Evolutionary conservation across 441 rosid genomes (phyloP).

Genomic region (Daphne laureola): DNA sequence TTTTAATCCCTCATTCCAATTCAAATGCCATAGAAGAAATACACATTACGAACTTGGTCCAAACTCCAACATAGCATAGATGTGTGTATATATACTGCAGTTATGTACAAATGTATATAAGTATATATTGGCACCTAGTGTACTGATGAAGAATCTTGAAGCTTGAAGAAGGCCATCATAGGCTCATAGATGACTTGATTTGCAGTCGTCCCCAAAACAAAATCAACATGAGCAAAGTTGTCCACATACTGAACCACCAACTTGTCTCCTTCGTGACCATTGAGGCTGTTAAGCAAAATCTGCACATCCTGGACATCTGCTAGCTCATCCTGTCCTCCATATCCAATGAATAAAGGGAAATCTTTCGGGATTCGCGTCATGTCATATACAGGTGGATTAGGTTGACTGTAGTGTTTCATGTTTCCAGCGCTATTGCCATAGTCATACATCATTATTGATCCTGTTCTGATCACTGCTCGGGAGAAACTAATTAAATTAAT

Average conservation of each 20-base stretch:
- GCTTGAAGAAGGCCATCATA: constrained; percentile 24
- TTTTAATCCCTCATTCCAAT: too few relatives aligned
- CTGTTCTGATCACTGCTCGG: not conserved
- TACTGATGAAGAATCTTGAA: not conserved
- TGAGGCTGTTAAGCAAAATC: constrained; percentile 17
- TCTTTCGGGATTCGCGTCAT: not conserved
- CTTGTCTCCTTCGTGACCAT: constrained; percentile 21
- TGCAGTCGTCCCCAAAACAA: constrained; percentile 21
- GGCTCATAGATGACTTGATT: constrained; percentile 24
- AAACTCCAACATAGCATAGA: not conserved
- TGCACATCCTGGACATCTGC: constrained; percentile 17
- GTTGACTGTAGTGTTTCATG: not conserved
- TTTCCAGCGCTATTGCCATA: not conserved
- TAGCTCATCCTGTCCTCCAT: not conserved
- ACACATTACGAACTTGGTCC: too few relatives aligned
- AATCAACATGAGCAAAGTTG: constrained; percentile 30
- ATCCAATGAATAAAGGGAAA: not conserved
- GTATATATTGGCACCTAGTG: not conserved
- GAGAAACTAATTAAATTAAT: not conserved
- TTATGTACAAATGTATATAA: not conserved
- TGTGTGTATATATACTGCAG: not conserved
- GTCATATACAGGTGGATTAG: not conserved
- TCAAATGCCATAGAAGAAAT: too few relatives aligned
- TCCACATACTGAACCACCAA: constrained; percentile 19
- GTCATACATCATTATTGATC: not conserved